Conservation (phyloP, 192 early-diverging fungal species). For the Geranomyces variabilis region DNA sequence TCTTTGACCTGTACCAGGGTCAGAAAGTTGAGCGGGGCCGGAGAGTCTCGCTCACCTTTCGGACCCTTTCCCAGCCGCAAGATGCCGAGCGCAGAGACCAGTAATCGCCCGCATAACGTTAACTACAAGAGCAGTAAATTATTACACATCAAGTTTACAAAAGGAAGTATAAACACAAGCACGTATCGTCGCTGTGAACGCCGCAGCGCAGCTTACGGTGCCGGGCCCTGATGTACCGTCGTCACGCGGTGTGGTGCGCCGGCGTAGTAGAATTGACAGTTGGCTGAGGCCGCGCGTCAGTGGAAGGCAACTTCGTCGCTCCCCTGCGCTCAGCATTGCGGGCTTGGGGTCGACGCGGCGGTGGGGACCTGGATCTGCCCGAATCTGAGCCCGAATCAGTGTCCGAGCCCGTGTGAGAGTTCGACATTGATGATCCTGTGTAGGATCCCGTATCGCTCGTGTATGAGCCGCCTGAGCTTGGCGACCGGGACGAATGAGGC, state of each 20-base stretch:
- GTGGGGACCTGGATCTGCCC: not conserved
- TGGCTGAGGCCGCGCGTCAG: no score
- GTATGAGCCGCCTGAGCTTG: not conserved
- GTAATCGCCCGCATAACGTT: no score
- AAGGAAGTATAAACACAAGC: not conserved
- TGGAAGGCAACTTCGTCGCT: no score
- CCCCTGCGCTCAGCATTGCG: no score
- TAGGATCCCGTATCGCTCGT: slow-evolving; percentile 5
- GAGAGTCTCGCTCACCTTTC: slow-evolving; percentile 68
- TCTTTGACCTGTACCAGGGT: slow-evolving; percentile 46
- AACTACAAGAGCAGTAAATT: no score
- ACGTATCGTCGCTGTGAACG: not conserved
- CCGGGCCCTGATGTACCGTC: no score
- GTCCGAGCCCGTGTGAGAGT: not conserved
- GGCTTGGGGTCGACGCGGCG: no score
- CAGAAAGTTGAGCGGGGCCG: slow-evolving; percentile 55
- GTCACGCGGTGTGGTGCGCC: no score
- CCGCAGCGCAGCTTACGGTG: no score
- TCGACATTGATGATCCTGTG: not conserved
- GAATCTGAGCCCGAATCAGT: slow-evolving; percentile 1
- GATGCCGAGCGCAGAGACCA: no score
- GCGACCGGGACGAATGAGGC: not conserved
- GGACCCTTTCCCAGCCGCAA: not conserved
- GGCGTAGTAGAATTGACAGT: no score
- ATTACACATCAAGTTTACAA: no score